These are phyloP conservation scores for Flaveria bidentis DNA, from an alignment of 129 eudicot genomes.

Conservation along the genomic window DNA sequence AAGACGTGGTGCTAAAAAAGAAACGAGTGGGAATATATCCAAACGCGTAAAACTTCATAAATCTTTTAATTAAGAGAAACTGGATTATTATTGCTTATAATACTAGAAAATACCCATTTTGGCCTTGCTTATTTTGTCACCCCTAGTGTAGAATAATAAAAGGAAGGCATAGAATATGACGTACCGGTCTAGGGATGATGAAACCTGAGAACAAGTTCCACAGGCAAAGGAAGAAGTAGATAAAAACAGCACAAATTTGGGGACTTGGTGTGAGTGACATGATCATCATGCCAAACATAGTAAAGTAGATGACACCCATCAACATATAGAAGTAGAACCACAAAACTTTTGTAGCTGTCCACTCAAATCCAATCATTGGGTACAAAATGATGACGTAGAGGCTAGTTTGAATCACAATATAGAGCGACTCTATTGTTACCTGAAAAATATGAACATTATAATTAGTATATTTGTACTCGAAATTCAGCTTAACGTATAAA, in stretches of 20 bases:
- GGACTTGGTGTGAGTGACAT: slow-evolving; percentile 38
- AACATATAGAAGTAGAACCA: slow-evolving; percentile 40
- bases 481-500: background rate
- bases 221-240: slow-evolving; percentile 41
- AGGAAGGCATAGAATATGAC: background rate
- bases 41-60: background rate
- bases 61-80: background rate
- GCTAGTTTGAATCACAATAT: slow-evolving; percentile 32
- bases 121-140: background rate
- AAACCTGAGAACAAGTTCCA: slow-evolving; percentile 41
- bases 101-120: background rate
- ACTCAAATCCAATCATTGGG: slow-evolving; percentile 36
- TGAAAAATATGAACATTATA: slow-evolving; percentile 13
- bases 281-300: slow-evolving; percentile 42
- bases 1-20: background rate
- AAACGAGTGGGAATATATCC: background rate
- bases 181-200: slow-evolving; percentile 37
- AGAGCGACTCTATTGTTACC: slow-evolving; percentile 35
- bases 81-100: background rate
- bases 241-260: slow-evolving; percentile 34
- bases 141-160: background rate
- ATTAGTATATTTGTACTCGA: background rate
- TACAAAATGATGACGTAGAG: slow-evolving; percentile 28
- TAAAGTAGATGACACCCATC: slow-evolving; percentile 35
- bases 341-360: slow-evolving; percentile 28